These are phyloP conservation scores for Chaetomium cochliodes DNA, from an alignment of 495 filamentous ascomycete species.

Conservation along the genomic window DNA sequence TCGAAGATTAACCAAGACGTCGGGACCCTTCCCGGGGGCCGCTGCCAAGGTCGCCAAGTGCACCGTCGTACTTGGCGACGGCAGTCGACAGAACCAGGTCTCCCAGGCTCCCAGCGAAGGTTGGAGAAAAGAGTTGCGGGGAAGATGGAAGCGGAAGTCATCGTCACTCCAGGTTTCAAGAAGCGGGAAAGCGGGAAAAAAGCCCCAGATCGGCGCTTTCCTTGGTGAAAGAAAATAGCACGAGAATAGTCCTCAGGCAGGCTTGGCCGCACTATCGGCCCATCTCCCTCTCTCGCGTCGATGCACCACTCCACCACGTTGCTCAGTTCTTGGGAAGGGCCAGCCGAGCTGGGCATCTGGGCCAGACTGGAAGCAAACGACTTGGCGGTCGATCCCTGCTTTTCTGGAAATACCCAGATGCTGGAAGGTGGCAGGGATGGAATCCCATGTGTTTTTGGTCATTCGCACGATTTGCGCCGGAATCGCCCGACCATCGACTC, in stretches of 20 bases:
- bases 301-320: neutral
- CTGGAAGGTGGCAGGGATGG: neutral
- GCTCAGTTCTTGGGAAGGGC: neutral
- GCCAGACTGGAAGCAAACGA: neutral
- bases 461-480: neutral
- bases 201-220: neutral
- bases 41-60: slow-evolving; percentile 28
- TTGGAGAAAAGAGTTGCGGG: slow-evolving; percentile 2
- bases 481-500: neutral
- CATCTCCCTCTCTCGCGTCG: neutral
- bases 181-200: neutral
- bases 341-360: neutral
- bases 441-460: neutral
- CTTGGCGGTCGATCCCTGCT: slow-evolving; percentile 7
- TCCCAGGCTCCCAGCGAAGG: neutral
- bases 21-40: slow-evolving; percentile 17
- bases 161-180: neutral
- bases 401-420: neutral
- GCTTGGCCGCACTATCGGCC: neutral
- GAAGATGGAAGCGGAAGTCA: neutral
- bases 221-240: neutral
- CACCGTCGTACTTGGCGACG: slow-evolving; percentile 27
- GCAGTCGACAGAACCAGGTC: slow-evolving; percentile 21
- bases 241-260: neutral
- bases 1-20: slow-evolving; percentile 22